Evolutionary conservation across 768 basidiomycete genomes (phyloP), one percentile per base, ranked within the genome.

Genomic region (Pleurotus pulmonarius): DNA sequence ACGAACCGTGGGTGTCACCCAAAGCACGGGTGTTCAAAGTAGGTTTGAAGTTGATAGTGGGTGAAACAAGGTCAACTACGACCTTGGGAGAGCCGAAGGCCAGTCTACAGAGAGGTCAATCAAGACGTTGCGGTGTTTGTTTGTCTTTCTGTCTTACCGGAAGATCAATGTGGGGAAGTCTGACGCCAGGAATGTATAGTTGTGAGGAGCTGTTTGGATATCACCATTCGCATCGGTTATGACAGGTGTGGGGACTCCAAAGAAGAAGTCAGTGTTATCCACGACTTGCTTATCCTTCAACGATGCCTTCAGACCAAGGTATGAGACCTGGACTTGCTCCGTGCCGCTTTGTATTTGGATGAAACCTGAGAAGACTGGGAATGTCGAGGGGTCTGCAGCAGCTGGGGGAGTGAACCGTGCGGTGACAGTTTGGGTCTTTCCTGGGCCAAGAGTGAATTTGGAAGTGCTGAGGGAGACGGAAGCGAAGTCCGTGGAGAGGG

Each of bases 351-450:
- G 15, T 25, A 71, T 58, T 44, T 75, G 67, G 13, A 82, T 73
- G 68, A 70, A 79, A 3, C 80, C 80, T 15, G 78, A 79, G 66
- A 76, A 81, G 54, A 80, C 69, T 29, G 81, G 81, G 61, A 78
- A 74, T 4, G 70, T 66, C 20, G 65, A 60, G 4, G 57, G 38
- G 20, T 58, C 57, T n/a, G 76, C 66, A 13, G 69, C 70, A 0
- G 62, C 61, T 0, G 86, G 86, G 0, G 78, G 73, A 0, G 67
- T 72, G 69, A 88, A 79, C 18, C 63, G 63, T 5, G 77, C 76
- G 4, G 69, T 61, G 53, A 87, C 70, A 24, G 65, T 64, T 26
- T 72, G 70, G 4, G 74, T 68, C 55, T 70, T 63, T 1, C 79
- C 77, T 0, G 82, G 77, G 20, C 39, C 61, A 24, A 87, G 68